phyloP scores from a whole-genome alignment of 257 asterid genomes.

The Gentiana dahurica region DNA sequence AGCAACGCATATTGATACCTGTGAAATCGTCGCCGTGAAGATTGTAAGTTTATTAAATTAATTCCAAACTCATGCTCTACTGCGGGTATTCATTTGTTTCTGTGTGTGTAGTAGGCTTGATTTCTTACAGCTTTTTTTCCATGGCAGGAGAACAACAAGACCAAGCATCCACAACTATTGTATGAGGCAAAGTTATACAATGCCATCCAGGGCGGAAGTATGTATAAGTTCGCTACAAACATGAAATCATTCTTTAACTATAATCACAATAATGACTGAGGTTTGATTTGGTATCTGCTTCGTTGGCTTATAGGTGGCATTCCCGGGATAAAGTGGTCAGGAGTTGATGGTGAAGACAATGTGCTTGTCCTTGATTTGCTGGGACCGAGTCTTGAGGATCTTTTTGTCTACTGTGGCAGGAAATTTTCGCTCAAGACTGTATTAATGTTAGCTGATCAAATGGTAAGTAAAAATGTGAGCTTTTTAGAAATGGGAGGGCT shows the following conservation, averaged over 20 bases:
- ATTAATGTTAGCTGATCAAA: conserved; percentile 89
- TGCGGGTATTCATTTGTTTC: not conserved
- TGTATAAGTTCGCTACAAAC: conserved; percentile 11
- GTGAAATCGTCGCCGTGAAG: conserved; percentile 91
- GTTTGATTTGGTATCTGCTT: conserved; percentile 2
- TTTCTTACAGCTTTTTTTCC: conserved; percentile 2
- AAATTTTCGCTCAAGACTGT: conserved; percentile 86
- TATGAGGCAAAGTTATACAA: conserved; percentile 90
- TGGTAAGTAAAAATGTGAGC: conserved; percentile 34
- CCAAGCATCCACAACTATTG: conserved; percentile 89
- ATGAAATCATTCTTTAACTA: no score
- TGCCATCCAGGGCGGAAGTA: conserved; percentile 96
- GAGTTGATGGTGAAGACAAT: conserved; percentile 86
- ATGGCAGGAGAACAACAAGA: conserved; percentile 80
- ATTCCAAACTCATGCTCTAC: not conserved
- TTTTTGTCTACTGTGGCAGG: conserved; percentile 86
- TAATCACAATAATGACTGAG: not conserved
- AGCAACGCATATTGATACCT: conserved; percentile 88
- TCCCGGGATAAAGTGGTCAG: conserved; percentile 87
- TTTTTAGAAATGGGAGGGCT: no score
- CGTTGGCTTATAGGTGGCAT: conserved; percentile 55
- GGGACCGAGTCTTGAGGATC: conserved; percentile 96
- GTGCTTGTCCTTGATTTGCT: conserved; percentile 78
- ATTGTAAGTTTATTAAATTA: conserved; percentile 50
- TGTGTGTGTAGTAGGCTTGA: not conserved